phyloP scores from a whole-genome alignment of 148 eudicot genomes.

The Chenopodium album region DNA sequence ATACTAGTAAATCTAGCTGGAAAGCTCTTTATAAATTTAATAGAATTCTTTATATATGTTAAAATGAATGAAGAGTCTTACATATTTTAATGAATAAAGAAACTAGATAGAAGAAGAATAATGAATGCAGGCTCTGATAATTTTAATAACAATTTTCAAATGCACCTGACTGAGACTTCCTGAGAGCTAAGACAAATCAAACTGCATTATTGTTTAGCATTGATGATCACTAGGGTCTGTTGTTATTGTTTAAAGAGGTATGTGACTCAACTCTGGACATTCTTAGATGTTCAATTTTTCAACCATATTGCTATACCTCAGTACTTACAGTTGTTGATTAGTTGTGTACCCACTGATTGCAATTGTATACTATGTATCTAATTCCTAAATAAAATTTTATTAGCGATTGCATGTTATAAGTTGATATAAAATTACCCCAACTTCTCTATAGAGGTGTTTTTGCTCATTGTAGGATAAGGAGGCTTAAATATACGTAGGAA shows the following conservation, averaged over 20 bases:
- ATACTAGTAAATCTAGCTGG: too few relatives aligned
- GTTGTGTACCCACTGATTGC: background rate
- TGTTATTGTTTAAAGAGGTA: constrained; percentile 70
- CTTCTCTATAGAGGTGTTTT: background rate
- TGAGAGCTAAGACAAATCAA: constrained; percentile 56
- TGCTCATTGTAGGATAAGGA: background rate
- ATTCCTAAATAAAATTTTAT: background rate
- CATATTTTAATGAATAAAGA: background rate
- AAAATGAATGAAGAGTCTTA: background rate
- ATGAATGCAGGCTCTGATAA: constrained; percentile 1
- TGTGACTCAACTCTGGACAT: background rate
- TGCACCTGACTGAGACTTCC: constrained; percentile 74
- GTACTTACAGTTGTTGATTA: background rate
- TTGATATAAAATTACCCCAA: background rate
- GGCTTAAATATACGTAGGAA: background rate
- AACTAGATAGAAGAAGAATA: background rate
- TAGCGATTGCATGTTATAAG: background rate
- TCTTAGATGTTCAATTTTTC: background rate
- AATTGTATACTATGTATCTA: background rate
- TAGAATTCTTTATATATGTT: too few relatives aligned
- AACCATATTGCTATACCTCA: background rate
- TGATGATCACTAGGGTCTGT: constrained; percentile 93
- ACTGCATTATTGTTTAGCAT: constrained; percentile 67
- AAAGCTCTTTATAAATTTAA: too few relatives aligned
- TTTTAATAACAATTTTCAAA: constrained; percentile 50